Conservation (phyloP, 169 alveolate species). For the Cryptosporidium ubiquitum region DNA sequence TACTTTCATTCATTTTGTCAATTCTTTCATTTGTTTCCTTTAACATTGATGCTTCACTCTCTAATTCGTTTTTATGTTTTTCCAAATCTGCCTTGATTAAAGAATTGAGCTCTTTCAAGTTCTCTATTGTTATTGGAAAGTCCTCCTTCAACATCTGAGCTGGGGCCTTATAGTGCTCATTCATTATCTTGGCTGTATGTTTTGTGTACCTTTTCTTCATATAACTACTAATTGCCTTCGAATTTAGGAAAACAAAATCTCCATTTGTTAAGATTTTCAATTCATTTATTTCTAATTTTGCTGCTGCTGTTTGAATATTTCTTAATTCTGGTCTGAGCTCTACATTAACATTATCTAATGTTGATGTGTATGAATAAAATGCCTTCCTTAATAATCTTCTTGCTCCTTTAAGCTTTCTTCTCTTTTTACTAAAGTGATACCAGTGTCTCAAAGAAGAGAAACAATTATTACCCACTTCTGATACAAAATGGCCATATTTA, state of each 20-base stretch:
- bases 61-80: conserved; percentile 24
- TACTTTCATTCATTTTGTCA: background rate
- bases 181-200: conserved; percentile 37
- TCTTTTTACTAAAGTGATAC: conserved; percentile 29
- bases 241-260: conserved; percentile 34
- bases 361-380: conserved; percentile 56
- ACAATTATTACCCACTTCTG: conserved; percentile 59
- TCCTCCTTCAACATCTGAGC: conserved; percentile 31
- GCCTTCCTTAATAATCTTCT: conserved; percentile 57
- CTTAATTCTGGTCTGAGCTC: conserved; percentile 38
- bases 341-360: conserved; percentile 48
- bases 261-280: conserved; percentile 25
- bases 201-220: conserved; percentile 29
- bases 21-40: background rate
- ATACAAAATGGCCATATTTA: conserved; percentile 46
- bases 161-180: background rate
- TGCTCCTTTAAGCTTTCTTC: conserved; percentile 40
- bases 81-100: conserved; percentile 17
- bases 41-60: background rate
- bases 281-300: conserved; percentile 37
- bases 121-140: conserved; percentile 47
- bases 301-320: conserved; percentile 26
- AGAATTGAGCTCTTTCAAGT: conserved; percentile 38
- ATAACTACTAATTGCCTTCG: conserved; percentile 12
- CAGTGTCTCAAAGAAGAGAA: conserved; percentile 48